A percentile compares a stretch with the other conserved stretches of the same genome.
Conservation (phyloP, 2,329 filamentous ascomycete genomes). For the Fusarium circinatum region DNA sequence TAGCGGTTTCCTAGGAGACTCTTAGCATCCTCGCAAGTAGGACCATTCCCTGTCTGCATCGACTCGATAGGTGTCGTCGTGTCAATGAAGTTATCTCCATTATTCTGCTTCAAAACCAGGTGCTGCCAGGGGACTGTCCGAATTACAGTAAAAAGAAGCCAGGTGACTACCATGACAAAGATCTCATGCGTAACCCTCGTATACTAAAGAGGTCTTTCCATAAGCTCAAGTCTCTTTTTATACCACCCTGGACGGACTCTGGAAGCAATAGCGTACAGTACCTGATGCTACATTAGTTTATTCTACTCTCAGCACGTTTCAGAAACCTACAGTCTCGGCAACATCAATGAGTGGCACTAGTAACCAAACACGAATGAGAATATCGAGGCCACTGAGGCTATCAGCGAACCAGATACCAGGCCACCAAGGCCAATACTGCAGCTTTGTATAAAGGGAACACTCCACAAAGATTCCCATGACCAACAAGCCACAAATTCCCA, state of each 20-base stretch:
- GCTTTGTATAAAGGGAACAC: not conserved
- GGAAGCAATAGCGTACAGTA: not conserved
- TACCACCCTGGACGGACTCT: slow-evolving; percentile 2
- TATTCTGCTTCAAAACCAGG: not conserved
- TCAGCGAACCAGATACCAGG: slow-evolving; percentile 33
- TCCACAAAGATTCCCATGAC: slow-evolving; percentile 7
- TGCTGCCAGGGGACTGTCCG: not conserved
- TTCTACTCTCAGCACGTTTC: not conserved
- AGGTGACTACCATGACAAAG: not conserved
- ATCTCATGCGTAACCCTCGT: slow-evolving; percentile 5
- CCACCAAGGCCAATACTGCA: slow-evolving; percentile 19
- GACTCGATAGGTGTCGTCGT: not conserved
- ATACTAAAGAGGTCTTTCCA: slow-evolving; percentile 16
- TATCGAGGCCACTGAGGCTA: slow-evolving; percentile 8
- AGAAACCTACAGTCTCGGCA: slow-evolving; percentile 36
- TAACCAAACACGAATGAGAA: slow-evolving; percentile 30
- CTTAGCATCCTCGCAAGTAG: not conserved
- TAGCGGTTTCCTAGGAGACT: not conserved
- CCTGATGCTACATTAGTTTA: not conserved
- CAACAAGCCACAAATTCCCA: slow-evolving; percentile 20
- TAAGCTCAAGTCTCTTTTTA: not conserved
- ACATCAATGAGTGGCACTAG: slow-evolving; percentile 40
- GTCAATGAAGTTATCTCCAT: not conserved
- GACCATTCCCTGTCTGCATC: not conserved
- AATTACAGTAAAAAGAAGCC: not conserved